Conservation (phyloP, 768 basidiomycete species). For the Psilocybe cubensis region DNA sequence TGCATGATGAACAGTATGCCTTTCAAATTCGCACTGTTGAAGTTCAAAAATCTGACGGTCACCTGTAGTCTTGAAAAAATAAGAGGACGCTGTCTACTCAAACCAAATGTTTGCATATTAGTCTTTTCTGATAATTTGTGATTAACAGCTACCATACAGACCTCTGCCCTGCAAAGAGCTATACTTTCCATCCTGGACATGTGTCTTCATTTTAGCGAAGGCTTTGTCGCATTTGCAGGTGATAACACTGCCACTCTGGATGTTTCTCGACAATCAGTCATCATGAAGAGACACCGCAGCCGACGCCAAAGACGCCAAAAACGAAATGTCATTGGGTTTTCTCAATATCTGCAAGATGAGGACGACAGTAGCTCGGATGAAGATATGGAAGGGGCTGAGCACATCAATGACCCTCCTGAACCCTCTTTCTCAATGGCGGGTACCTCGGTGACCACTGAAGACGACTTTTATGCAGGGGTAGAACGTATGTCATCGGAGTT, state of each 20-base stretch:
- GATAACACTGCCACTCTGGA: conserved; percentile 64
- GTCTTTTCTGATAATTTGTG: neutral
- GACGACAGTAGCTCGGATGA: conserved; percentile 52
- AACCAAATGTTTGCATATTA: conserved; percentile 49
- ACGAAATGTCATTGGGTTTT: conserved; percentile 66
- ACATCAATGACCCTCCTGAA: conserved; percentile 12
- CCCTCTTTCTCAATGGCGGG: conserved; percentile 22
- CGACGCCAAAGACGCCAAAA: conserved; percentile 58
- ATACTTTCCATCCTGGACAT: conserved; percentile 76
- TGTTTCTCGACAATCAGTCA: conserved; percentile 52
- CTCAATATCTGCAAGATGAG: conserved; percentile 37
- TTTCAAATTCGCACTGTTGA: neutral
- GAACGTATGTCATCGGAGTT: conserved; percentile 72
- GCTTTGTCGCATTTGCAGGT: conserved; percentile 63
- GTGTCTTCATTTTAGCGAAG: conserved; percentile 68
- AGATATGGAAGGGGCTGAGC: conserved; percentile 30
- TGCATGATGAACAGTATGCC: conserved; percentile 74
- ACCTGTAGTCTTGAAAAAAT: conserved; percentile 59
- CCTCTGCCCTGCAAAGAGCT: conserved; percentile 63
- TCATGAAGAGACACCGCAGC: conserved; percentile 62
- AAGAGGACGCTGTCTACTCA: conserved; percentile 64
- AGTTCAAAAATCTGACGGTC: neutral
- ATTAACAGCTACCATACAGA: conserved; percentile 41
- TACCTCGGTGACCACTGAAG: conserved; percentile 29
- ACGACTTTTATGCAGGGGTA: conserved; percentile 50